Percentiles rank a stretch among this genome's conserved stretches.
Conservation (phyloP, 805 yeast species). For the Pichia cabralensis region DNA sequence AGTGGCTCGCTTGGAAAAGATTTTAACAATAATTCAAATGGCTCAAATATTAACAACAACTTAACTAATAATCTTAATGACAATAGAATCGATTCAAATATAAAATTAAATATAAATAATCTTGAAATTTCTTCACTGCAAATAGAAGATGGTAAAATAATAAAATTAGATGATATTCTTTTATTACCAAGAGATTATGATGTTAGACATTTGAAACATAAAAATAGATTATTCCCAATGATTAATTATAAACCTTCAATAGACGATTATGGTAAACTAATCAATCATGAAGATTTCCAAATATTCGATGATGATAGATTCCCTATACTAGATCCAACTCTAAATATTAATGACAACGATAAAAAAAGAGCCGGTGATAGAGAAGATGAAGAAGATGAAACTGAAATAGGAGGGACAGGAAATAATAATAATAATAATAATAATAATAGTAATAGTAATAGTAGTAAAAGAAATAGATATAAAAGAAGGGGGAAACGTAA, state of each 20-base stretch:
- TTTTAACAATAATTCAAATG: no score
- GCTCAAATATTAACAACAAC: no score
- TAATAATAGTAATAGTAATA: slow-evolving; percentile 11
- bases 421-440: slow-evolving; percentile 15
- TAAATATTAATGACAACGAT: neutral
- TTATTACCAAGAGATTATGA: slow-evolving; percentile 45
- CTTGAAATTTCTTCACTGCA: slow-evolving; percentile 3
- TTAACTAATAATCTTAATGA: no score
- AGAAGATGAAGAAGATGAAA: slow-evolving; percentile 7
- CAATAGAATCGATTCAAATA: no score
- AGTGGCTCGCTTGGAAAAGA: no score
- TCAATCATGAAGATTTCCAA: slow-evolving; percentile 55
- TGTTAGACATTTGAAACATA: slow-evolving; percentile 39
- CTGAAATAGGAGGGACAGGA: slow-evolving; percentile 17
- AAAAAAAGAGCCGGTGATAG: neutral
- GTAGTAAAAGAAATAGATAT: slow-evolving; percentile 16
- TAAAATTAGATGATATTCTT: slow-evolving; percentile 26
- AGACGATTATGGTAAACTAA: slow-evolving; percentile 84
- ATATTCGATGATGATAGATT: slow-evolving; percentile 38
- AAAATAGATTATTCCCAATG: slow-evolving; percentile 68
- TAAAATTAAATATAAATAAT: neutral
- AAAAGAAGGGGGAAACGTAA: slow-evolving; percentile 19
- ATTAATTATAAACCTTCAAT: slow-evolving; percentile 44
- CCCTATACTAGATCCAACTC: slow-evolving; percentile 24
- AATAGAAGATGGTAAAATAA: slow-evolving; percentile 14